Evolutionary conservation across 345 rosid species (phyloP), one percentile per base, ranked within the genome.

Genomic region (Lenwebbia sp.): DNA sequence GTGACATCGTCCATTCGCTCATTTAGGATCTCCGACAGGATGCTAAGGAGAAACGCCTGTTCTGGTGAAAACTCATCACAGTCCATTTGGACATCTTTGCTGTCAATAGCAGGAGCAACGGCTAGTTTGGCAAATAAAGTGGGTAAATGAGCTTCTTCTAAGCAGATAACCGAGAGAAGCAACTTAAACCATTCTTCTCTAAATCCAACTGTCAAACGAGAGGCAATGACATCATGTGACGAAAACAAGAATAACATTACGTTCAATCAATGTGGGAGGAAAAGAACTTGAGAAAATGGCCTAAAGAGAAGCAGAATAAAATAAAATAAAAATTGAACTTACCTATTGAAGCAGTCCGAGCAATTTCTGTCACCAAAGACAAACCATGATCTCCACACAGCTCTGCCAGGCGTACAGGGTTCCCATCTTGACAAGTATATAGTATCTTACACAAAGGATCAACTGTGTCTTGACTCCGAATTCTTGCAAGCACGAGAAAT

Each of bases 361-460:
- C 51, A 75, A 92, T 87, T 85, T 92, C 94, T 13, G 89, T 86
- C 82, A 94, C 25, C 83, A 94, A 81, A 49, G 21, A 26, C 90
- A 94, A 88, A 37, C 96, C 97, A 47, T 85, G 55, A 40, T 90
- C 87, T 84, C 88, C 93, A 70, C 91, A 92, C 37, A 97, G 89
- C 62, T 91, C 92, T 4, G 87, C 82, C 86, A 90, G 54, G 76
- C 91, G 83, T 86, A 86, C 78, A 25, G 91, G 60, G 82, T 86
- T 87, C 86, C 96, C 96, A 90, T 93, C 94, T 86, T 88, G 91
- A 87, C 96, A 97, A 60, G 88, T 37, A 84, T 92, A 95, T 28
- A 97, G 44, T 75, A 96, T 84, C 95, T 91, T 92, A 86, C 99
- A 97, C 51, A 97, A 54, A 14, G 98, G 98, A 93, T 94, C 99